A percentile compares a stretch with the other conserved stretches of the same genome.
These are phyloP conservation scores for Chionographis japonica DNA, from an alignment of 106 monocot genomes.

Conservation along the genomic window DNA sequence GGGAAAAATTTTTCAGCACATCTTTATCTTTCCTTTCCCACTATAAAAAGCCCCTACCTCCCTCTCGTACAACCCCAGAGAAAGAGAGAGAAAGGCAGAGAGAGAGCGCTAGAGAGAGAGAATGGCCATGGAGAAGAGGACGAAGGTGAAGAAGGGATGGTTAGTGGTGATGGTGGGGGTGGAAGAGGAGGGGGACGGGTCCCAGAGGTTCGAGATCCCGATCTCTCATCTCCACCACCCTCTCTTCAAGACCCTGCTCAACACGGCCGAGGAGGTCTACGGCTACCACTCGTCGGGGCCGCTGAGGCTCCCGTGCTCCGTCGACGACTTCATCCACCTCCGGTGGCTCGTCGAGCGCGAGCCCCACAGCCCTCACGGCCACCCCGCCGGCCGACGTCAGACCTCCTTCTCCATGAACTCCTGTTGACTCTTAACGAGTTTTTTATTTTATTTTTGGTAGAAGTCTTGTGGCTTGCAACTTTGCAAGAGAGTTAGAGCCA, in stretches of 20 bases:
- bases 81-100: no score
- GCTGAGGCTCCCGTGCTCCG: slow-evolving; percentile 22
- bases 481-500: no score
- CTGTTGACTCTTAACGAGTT: no score
- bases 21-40: no score
- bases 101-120: not conserved
- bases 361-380: not conserved
- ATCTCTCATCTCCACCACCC: slow-evolving; percentile 28
- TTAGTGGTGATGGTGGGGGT: slow-evolving; percentile 17
- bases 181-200: slow-evolving; percentile 1
- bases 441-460: no score
- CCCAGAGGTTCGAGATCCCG: slow-evolving; percentile 17
- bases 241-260: slow-evolving; percentile 17
- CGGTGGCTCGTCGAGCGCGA: slow-evolving; percentile 12
- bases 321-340: slow-evolving; percentile 19
- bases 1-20: no score
- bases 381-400: no score
- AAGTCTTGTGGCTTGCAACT: no score
- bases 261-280: slow-evolving; percentile 21
- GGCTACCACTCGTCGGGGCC: slow-evolving; percentile 16
- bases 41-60: no score
- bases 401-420: not conserved
- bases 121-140: not conserved
- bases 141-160: slow-evolving; percentile 27
- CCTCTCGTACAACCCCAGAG: no score